Conservation (phyloP, 2,329 filamentous ascomycete species). For the Colletotrichum truncatum region DNA sequence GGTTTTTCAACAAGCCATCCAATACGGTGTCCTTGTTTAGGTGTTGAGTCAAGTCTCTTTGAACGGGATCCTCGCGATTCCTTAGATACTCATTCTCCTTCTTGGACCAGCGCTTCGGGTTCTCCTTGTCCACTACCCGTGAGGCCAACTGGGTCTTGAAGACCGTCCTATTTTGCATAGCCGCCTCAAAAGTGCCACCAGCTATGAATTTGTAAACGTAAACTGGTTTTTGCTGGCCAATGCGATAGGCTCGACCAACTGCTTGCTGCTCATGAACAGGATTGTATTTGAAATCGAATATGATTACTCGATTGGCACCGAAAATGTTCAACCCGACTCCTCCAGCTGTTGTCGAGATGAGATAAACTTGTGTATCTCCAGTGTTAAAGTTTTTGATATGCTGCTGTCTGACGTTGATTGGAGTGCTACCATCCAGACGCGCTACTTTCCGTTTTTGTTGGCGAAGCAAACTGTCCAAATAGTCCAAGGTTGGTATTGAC, state of each 20-base stretch:
- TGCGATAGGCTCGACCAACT: conserved; percentile 84
- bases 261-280: conserved; percentile 87
- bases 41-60: conserved; percentile 61
- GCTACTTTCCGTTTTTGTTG: conserved; percentile 55
- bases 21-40: conserved; percentile 72
- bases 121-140: conserved; percentile 86
- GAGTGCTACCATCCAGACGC: conserved; percentile 75
- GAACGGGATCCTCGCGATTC: conserved; percentile 61
- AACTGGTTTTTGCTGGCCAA: conserved; percentile 83
- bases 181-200: conserved; percentile 82
- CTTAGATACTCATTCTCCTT: conserved; percentile 39
- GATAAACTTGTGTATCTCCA: conserved; percentile 65
- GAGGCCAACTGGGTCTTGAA: conserved; percentile 86
- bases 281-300: conserved; percentile 86
- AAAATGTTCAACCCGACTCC: conserved; percentile 86
- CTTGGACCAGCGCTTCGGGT: conserved; percentile 73
- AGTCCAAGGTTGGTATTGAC: conserved; percentile 74
- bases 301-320: conserved; percentile 84
- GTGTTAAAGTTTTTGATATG: conserved; percentile 76
- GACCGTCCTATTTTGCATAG: conserved; percentile 76
- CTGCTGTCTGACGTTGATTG: conserved; percentile 65
- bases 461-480: conserved; percentile 67
- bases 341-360: conserved; percentile 87
- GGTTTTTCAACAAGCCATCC: conserved; percentile 53
- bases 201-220: conserved; percentile 85